Percentiles rank a stretch among this genome's conserved stretches.
phyloP scores from a whole-genome alignment of 1,284 basidiomycete species.

The Phlebopus sp. region DNA sequence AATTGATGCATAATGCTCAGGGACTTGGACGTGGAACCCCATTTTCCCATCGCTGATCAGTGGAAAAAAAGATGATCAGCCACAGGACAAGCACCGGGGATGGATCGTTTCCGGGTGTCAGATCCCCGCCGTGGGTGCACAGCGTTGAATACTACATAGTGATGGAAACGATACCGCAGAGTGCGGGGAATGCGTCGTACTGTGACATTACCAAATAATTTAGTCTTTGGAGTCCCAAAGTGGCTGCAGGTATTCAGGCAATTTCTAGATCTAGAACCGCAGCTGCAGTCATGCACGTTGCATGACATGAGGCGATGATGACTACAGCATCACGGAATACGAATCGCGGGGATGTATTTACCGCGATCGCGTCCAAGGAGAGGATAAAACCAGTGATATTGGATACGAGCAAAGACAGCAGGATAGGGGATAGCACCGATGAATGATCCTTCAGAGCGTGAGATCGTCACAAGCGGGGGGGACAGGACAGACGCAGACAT shows the following conservation, averaged over 20 bases:
- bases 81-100: too few species aligned
- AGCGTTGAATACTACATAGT: background rate
- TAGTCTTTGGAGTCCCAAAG: constrained; percentile 15
- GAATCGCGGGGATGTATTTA: background rate
- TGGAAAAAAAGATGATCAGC: too few species aligned
- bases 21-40: too few species aligned
- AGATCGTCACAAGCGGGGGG: background rate
- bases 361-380: background rate
- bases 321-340: constrained; percentile 10
- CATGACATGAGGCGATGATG: constrained; percentile 23
- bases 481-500: constrained; percentile 13
- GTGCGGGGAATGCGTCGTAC: constrained; percentile 22
- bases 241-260: constrained; percentile 1
- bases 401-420: constrained; percentile 9
- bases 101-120: too few species aligned
- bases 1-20: too few species aligned
- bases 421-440: constrained; percentile 12
- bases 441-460: constrained; percentile 12
- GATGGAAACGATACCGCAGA: constrained; percentile 20
- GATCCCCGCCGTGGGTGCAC: background rate
- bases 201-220: constrained; percentile 11
- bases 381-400: constrained; percentile 14
- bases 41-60: too few species aligned
- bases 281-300: constrained; percentile 27
- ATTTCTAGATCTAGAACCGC: constrained; percentile 5